Conservation (phyloP, 164 flowering plant species). For the Macadamia integrifolia region DNA sequence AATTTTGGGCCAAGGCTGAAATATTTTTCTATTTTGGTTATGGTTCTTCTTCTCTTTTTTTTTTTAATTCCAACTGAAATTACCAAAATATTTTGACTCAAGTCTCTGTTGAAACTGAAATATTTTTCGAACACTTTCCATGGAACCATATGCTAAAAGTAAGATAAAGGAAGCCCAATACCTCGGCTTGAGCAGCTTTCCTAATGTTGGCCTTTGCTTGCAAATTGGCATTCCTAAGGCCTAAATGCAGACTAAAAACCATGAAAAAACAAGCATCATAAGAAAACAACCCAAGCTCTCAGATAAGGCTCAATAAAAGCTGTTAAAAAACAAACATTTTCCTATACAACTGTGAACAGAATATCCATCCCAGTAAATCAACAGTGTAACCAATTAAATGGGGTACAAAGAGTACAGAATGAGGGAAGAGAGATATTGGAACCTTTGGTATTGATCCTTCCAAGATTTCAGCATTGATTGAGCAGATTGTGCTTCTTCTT, state of each 20-base stretch:
- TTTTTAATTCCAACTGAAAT: too few relatives aligned
- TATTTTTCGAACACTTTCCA: neutral
- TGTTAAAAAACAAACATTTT: neutral
- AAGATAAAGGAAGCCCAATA: conserved; percentile 13
- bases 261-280: conserved; percentile 3
- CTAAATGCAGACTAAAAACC: conserved; percentile 50
- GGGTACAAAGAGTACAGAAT: neutral
- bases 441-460: conserved; percentile 62
- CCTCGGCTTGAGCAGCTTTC: conserved; percentile 91
- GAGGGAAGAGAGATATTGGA: neutral
- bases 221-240: conserved; percentile 79
- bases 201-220: conserved; percentile 80
- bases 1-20: too few relatives aligned
- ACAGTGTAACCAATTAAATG: too few relatives aligned
- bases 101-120: too few relatives aligned
- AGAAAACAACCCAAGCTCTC: neutral
- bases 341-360: neutral
- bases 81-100: too few relatives aligned
- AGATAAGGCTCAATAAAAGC: neutral
- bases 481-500: conserved; percentile 51
- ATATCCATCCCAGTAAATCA: too few relatives aligned
- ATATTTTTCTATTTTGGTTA: too few relatives aligned
- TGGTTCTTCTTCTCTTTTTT: too few relatives aligned
- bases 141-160: neutral
- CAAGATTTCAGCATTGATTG: conserved; percentile 49